These are phyloP conservation scores for Cyclotella cryptica DNA, from an alignment of 108 stramenopile species.

Conservation along the genomic window DNA sequence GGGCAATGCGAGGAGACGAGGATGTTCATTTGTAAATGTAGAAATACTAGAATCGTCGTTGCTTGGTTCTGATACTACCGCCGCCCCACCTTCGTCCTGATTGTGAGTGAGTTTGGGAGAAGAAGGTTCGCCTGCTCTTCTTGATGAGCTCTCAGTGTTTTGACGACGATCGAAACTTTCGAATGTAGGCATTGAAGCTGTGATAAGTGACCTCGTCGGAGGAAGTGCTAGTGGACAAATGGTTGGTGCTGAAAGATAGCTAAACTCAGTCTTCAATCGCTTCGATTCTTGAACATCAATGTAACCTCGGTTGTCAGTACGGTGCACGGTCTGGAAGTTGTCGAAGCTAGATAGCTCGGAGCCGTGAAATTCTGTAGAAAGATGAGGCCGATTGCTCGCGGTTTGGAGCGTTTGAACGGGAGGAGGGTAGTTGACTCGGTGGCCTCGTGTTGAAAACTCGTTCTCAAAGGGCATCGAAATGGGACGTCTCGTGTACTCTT, in stretches of 20 bases:
- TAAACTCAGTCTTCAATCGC: conserved; percentile 1
- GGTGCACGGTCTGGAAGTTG: conserved; percentile 6
- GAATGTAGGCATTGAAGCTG: background rate
- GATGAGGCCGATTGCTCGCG: conserved; percentile 5
- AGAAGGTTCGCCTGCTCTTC: background rate
- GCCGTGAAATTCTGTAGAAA: conserved; percentile 19
- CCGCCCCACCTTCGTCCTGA: background rate
- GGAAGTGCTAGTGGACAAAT: background rate
- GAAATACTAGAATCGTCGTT: conserved; percentile 7
- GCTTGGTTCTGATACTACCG: conserved; percentile 9
- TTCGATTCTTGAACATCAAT: background rate
- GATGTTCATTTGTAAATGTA: conserved; percentile 19
- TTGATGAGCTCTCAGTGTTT: background rate
- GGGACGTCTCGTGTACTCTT: background rate
- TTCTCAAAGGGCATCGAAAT: background rate
- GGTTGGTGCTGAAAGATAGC: background rate
- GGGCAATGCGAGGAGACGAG: conserved; percentile 52
- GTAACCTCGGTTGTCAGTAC: background rate
- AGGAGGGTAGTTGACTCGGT: background rate
- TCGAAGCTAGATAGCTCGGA: conserved; percentile 14
- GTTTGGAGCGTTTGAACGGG: background rate
- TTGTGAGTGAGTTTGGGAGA: background rate
- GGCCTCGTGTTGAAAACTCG: background rate
- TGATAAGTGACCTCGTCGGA: background rate
- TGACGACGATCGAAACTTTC: background rate